These are phyloP conservation scores for Alternaria sp. DNA, from an alignment of 2,329 filamentous ascomycete species.

Conservation along the genomic window DNA sequence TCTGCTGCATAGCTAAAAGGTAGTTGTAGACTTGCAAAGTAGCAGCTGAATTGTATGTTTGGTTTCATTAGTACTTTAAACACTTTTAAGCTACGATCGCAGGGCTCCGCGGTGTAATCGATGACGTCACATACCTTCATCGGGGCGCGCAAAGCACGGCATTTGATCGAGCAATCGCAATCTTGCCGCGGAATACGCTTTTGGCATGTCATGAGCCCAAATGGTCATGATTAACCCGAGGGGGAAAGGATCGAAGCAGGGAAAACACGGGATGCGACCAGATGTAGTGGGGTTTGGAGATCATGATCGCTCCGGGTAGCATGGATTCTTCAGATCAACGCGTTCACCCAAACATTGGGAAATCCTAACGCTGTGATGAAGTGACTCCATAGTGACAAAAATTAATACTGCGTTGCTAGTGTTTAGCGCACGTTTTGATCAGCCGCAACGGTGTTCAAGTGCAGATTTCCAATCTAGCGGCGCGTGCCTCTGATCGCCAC, in stretches of 20 bases:
- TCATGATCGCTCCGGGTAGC: slow-evolving; percentile 11
- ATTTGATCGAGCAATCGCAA: background rate
- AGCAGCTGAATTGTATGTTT: background rate
- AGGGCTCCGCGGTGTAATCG: background rate
- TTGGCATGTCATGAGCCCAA: background rate
- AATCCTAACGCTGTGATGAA: background rate
- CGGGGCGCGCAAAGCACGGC: background rate
- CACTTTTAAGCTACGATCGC: no score
- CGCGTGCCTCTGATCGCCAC: slow-evolving; percentile 9
- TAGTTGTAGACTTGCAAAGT: slow-evolving; percentile 32
- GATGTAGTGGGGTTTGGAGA: slow-evolving; percentile 15
- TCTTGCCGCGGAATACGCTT: background rate
- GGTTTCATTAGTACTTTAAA: background rate
- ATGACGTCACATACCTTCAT: slow-evolving; percentile 6
- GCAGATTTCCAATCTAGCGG: background rate
- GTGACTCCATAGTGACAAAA: background rate
- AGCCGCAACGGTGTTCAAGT: background rate
- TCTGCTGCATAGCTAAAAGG: slow-evolving; percentile 89
- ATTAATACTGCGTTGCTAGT: background rate
- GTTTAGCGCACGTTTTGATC: background rate
- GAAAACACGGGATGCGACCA: slow-evolving; percentile 8
- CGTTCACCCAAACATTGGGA: background rate
- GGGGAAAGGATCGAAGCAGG: slow-evolving; percentile 18
- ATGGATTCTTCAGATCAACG: background rate
- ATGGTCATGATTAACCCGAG: slow-evolving; percentile 1